Evolutionary conservation across 2,329 filamentous ascomycete species (phyloP), one percentile per base, ranked within the genome.

Genomic region (Cadophora luteo-olivacea): DNA sequence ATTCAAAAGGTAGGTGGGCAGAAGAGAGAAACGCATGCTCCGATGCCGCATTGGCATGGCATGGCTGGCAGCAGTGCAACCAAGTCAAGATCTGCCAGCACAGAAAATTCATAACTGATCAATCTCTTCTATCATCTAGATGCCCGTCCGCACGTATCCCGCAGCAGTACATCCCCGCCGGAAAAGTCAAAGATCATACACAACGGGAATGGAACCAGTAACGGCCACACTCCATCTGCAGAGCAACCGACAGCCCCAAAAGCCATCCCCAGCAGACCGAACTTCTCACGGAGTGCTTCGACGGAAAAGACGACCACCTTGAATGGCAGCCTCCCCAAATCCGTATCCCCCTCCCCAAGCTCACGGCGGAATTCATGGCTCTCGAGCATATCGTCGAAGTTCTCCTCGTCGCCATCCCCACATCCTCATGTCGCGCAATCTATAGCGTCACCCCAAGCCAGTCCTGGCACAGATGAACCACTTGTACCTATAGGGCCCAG

Each of bases 371-470:
- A 89, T 70, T 97, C 94, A 16, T 99, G 96, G 96, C 94, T 98
- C 76, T 93, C 92, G 67, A 97, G 89, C 77, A 89, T 98, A 73
- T 97, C 93, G 72, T 95, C 93, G 73, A 97, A 97, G 78, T 97
- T 98, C 82, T 94, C 92, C 2, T 89, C 88, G 33, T 82, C 83
- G 22, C 79, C 85, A 75, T 72, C 75, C 25, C 1, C 55, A 36
- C 32, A 41, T 25, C 45, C 58, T 11, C 48, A 48, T 51, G 54
- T 25, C 9, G 49, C 49, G 25, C 36, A 55, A 16, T 74, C 77
- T 0, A 66, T 61, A 41, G 55, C 72, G 3, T 60, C 70, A 29
- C 36, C 67, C 2, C 62, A 64, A 29, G 29, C 51, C 29, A 55
- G 33, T 32, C 7, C 51, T 38, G 16, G 49, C 6, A 16, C 80